Percentiles rank a stretch among this genome's conserved stretches.
Conservation (phyloP, 306 rosid species). For the Acacia acuminata region DNA sequence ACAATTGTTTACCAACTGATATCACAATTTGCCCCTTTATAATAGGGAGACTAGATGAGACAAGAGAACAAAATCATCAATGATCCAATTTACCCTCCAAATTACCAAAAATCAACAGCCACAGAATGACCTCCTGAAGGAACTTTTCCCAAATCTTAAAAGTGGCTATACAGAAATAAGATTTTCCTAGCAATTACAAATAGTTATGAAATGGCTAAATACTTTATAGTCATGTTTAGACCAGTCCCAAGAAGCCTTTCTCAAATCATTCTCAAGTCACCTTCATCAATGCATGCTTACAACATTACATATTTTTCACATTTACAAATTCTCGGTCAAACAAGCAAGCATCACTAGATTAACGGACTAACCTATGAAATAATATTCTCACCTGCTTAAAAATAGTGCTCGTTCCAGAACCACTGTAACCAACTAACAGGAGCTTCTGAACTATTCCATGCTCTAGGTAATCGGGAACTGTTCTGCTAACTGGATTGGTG, state of each 20-base stretch:
- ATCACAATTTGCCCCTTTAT: neutral
- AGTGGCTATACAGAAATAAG: conserved; percentile 11
- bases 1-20: neutral
- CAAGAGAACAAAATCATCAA: neutral
- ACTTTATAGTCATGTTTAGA: conserved; percentile 15
- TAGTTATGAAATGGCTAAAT: conserved; percentile 18
- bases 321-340: conserved; percentile 5
- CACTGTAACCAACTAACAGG: conserved; percentile 87
- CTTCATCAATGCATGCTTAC: conserved; percentile 19
- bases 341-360: conserved; percentile 9
- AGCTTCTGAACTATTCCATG: conserved; percentile 84
- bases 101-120: neutral
- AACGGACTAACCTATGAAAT: conserved; percentile 4
- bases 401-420: conserved; percentile 97
- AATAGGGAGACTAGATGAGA: neutral
- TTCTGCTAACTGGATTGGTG: conserved; percentile 54
- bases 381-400: conserved; percentile 84
- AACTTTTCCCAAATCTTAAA: neutral
- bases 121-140: neutral
- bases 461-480: conserved; percentile 77
- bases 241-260: conserved; percentile 20
- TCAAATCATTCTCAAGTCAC: conserved; percentile 2
- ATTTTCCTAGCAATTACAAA: conserved; percentile 6
- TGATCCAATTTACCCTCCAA: too few species aligned
- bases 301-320: neutral